A percentile compares a stretch with the other conserved stretches of the same genome.
These are phyloP conservation scores for Talaromyces islandicus DNA, from an alignment of 2,329 filamentous ascomycete genomes.

Conservation along the genomic window DNA sequence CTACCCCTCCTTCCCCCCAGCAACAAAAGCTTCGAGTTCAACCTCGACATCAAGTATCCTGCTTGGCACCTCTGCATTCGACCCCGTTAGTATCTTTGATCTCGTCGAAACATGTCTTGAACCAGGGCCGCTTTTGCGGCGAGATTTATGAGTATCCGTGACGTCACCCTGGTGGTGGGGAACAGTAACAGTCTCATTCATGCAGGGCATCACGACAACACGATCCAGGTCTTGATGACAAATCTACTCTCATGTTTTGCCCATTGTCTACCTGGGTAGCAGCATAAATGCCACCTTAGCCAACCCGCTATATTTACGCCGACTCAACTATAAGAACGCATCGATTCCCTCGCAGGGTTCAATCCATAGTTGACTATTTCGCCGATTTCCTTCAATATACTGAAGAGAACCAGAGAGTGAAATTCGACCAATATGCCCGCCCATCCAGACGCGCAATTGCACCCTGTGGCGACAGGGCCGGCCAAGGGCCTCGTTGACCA, in stretches of 20 bases:
- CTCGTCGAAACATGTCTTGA: slow-evolving; percentile 15
- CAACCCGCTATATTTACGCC: background rate
- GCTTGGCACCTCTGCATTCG: slow-evolving; percentile 12
- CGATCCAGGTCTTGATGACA: background rate
- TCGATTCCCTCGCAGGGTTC: background rate
- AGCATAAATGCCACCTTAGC: background rate
- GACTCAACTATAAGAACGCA: background rate
- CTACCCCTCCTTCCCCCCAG: too few relatives aligned
- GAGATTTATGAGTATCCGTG: background rate
- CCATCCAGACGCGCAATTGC: slow-evolving; percentile 37
- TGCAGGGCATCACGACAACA: background rate
- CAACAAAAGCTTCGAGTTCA: slow-evolving; percentile 13
- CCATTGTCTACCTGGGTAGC: background rate
- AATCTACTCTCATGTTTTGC: background rate
- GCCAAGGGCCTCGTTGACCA: slow-evolving; percentile 33
- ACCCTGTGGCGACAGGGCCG: slow-evolving; percentile 40
- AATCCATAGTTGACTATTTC: background rate
- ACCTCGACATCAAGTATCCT: slow-evolving; percentile 13
- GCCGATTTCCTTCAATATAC: background rate
- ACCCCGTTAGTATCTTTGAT: slow-evolving; percentile 14
- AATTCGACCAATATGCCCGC: slow-evolving; percentile 16
- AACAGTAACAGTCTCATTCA: background rate
- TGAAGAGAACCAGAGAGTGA: background rate
- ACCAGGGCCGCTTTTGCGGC: slow-evolving; percentile 7
- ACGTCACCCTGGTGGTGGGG: background rate